phyloP scores from a whole-genome alignment of 192 early-diverging fungal species.

The Coemansia sp. region DNA sequence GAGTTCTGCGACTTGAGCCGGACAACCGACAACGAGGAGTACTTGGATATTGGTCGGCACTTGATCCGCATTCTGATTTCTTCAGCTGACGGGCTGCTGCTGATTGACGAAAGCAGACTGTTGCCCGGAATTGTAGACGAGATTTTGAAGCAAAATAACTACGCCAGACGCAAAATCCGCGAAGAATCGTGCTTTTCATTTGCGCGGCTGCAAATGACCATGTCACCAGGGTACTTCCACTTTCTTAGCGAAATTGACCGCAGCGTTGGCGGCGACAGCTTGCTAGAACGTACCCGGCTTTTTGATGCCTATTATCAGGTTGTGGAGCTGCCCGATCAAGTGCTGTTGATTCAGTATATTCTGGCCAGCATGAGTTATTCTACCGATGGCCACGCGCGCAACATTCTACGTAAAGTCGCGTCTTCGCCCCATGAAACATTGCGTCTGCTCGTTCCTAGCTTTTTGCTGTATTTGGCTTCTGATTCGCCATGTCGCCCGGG shows the following conservation, averaged over 20 bases:
- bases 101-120: conserved; percentile 50
- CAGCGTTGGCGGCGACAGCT: conserved; percentile 39
- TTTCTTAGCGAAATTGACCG: conserved; percentile 46
- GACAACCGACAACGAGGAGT: conserved; percentile 46
- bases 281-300: conserved; percentile 45
- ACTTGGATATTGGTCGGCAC: conserved; percentile 51
- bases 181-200: conserved; percentile 55
- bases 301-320: conserved; percentile 53
- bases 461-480: conserved; percentile 39
- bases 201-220: conserved; percentile 52
- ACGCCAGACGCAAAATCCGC: conserved; percentile 29
- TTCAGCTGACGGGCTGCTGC: conserved; percentile 45
- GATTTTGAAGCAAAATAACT: conserved; percentile 39
- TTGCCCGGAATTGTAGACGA: conserved; percentile 48
- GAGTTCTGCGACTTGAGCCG: conserved; percentile 54
- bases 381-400: conserved; percentile 39
- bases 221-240: conserved; percentile 54
- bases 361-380: conserved; percentile 48
- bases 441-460: conserved; percentile 41
- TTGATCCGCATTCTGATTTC: conserved; percentile 50
- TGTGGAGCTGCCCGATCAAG: conserved; percentile 50
- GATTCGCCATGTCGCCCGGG: conserved; percentile 36
- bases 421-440: conserved; percentile 45
- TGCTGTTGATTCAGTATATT: conserved; percentile 51
- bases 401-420: conserved; percentile 47